These are phyloP conservation scores for Geotrichum fermentans DNA, from an alignment of 1,139 yeast species.

Conservation along the genomic window DNA sequence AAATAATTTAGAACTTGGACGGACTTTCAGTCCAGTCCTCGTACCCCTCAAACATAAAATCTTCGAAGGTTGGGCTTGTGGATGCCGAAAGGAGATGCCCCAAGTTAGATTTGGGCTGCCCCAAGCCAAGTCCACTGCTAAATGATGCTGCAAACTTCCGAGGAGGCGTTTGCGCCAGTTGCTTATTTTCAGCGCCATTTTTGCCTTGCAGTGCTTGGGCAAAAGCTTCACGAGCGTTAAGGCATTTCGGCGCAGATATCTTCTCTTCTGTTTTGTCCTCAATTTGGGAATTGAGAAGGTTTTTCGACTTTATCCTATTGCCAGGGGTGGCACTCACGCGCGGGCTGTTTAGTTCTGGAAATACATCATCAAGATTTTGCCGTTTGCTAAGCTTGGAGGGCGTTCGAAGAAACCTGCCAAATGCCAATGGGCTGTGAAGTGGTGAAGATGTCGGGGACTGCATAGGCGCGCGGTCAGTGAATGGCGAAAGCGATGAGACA, in stretches of 20 bases:
- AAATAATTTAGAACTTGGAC: not conserved
- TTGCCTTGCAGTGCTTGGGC: constrained; percentile 4
- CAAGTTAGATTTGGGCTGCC: not conserved
- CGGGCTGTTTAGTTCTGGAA: constrained; percentile 12
- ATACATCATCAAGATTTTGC: constrained; percentile 9
- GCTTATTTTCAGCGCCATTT: not conserved
- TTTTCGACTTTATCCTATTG: not conserved
- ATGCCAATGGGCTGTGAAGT: not conserved
- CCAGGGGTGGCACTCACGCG: not conserved
- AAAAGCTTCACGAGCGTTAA: constrained; percentile 7
- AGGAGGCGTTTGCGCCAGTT: not conserved
- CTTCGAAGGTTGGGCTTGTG: constrained; percentile 12
- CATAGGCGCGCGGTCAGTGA: constrained; percentile 1
- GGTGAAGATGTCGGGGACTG: not conserved
- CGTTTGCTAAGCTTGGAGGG: not conserved
- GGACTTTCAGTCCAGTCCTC: constrained; percentile 11
- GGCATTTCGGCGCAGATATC: not conserved
- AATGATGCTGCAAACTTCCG: not conserved
- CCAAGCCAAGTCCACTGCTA: not conserved
- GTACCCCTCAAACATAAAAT: constrained; percentile 13
- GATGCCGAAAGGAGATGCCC: not conserved
- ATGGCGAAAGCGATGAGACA: constrained; percentile 9
- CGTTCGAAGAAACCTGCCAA: not conserved
- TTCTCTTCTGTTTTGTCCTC: not conserved
- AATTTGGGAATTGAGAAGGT: too few species aligned